Base-by-base conservation (phyloP, 805 yeast genomes). In the Zygosaccharomyces rouxii region DNA sequence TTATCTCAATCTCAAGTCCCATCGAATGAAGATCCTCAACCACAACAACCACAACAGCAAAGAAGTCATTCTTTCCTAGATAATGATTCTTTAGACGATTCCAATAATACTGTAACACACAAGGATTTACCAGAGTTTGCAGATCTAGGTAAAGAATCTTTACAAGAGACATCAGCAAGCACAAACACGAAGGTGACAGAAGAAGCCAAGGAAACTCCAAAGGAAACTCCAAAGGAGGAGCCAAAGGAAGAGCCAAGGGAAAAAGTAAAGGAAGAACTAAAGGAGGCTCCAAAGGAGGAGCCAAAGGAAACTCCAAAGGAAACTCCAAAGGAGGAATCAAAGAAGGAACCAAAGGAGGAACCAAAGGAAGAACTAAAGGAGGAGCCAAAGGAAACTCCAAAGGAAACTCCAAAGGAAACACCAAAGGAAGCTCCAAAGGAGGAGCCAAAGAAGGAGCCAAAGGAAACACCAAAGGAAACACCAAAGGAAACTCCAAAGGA, bases 221-320 rank as follows among this genome's bases (percentile, higher is more conserved):
- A 38, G 11, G 51, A 45, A 31, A 50, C 44, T 16, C 38, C 49
- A 10, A 42, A 38, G 10, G 31, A n/a, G 28, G 43, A 42, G 18
- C 35, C n/a, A n/a, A 23, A 14, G 46, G 28, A 25, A 11, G 31
- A 29, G 13, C 31, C 16, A 16, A 44, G 42, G 18, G 51, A 41
- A 16, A 56, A 51, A 18, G 54, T n/a, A n/a, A n/a, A 49, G 14
- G 53, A 48, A 7, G 56, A 60, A 39, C 58, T 52, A 35, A 55
- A 54, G 38, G 44, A 22, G 48, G 46, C 10, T 23, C 41, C 28
- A 33, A 42, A 26, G 55, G 54, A 28, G 22, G 39, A 11, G 48
- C n/a, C n/a, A n/a, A n/a, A n/a, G n/a, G n/a, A n/a, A n/a, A n/a
- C n/a, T n/a, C n/a, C n/a, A n/a, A n/a, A n/a, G n/a, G n/a, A n/a